Base-by-base conservation (phyloP, 257 asterid species). In the Capsicum rhomboideum region DNA sequence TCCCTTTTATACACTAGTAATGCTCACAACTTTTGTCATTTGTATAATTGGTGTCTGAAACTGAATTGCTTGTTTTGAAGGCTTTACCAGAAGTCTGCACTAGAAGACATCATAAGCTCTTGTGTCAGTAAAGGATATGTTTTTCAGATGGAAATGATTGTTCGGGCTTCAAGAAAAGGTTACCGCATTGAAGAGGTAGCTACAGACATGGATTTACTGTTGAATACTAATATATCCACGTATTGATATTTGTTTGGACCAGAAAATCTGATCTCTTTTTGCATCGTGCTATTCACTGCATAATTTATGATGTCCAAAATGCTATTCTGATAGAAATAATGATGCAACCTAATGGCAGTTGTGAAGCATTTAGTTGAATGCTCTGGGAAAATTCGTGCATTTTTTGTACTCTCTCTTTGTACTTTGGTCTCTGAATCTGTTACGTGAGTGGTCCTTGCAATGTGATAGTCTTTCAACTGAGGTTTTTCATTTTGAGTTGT, bases 111-210 rank as follows among this genome's bases (percentile, higher is more conserved):
- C 55, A 97, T 97, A 90, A 91, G 97, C 87, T 93, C 98, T 26
- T 93, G 97, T 85, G 99, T 96, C 54, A 93, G 99, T 89, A 96
- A 94, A 87, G 98, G 98, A 50, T 97, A 97, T 82, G 99, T 97
- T 87, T 97, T 97, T 91, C 98, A 97, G 91, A 97, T 97, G 99
- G 99, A 97, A 91, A 97, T 97, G 96, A 97, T 95, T 67, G 98
- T 97, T 79, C 88, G 98, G 85, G 99, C 99, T 80, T 91, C 98
- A 77, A 90, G 98, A 88, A 95, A 95, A 91, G 93, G 95, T 83
- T 95, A 93, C 88, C 91, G 59, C 81, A 93, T 97, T 85, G 97
- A 95, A 89, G 99, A 97, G 98, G 99, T 96, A 91, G 23, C 74
- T 78, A 82, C 59, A 4, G 26, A 49, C 28, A 50, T 50, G 63